Conservation (phyloP, 192 early-diverging fungal species). For the Linnemannia elongata region DNA sequence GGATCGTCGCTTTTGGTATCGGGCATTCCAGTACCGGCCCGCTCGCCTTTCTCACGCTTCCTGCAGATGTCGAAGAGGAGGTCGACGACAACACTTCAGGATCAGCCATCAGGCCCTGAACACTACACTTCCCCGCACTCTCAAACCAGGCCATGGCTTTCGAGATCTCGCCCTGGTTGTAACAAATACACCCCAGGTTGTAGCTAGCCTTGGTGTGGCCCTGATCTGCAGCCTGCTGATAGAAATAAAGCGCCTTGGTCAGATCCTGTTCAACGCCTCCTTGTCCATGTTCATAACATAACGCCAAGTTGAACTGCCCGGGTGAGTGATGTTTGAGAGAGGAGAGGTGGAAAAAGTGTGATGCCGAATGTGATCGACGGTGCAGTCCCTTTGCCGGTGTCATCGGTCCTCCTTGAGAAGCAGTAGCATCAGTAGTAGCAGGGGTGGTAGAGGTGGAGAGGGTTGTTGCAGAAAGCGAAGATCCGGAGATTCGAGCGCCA, state of each 20-base stretch:
- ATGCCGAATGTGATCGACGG: conserved; percentile 46
- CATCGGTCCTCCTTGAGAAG: background rate
- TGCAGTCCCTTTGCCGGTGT: conserved; percentile 7
- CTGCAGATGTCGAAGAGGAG: background rate
- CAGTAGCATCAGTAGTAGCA: background rate
- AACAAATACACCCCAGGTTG: conserved; percentile 45
- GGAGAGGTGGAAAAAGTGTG: conserved; percentile 47
- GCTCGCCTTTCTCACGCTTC: background rate
- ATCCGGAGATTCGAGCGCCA: background rate
- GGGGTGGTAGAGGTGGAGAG: background rate
- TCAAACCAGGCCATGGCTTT: conserved; percentile 53
- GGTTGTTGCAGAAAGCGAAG: background rate
- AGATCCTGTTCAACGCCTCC: conserved; percentile 45
- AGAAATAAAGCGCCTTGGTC: conserved; percentile 42
- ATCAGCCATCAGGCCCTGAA: conserved; percentile 12
- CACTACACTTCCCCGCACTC: conserved; percentile 37
- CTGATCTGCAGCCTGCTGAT: conserved; percentile 51
- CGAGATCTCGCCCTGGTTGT: conserved; percentile 33
- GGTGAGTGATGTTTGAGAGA: conserved; percentile 48
- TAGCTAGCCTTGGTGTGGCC: conserved; percentile 52
- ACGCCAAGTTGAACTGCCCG: conserved; percentile 48
- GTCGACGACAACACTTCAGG: background rate
- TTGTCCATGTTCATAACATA: conserved; percentile 57
- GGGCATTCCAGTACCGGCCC: background rate
- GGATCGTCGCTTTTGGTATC: conserved; percentile 1